Conservation (phyloP, 768 basidiomycete species). For the Guyanaporus albipodus region DNA sequence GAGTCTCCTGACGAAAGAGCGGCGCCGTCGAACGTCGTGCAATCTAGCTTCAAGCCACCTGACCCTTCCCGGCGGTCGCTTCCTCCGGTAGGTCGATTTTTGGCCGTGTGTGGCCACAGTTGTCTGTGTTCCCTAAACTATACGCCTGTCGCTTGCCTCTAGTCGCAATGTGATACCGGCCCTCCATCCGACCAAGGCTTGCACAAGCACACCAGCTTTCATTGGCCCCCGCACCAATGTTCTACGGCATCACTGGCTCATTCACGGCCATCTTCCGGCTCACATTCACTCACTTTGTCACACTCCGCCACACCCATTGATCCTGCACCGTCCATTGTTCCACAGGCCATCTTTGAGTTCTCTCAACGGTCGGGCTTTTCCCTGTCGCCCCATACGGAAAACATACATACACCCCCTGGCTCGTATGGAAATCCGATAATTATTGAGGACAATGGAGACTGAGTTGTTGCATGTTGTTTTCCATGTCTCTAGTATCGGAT, state of each 20-base stretch:
- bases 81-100: conserved; percentile 13
- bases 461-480: conserved; percentile 5
- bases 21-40: neutral
- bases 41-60: neutral
- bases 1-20: neutral
- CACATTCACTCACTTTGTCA: neutral
- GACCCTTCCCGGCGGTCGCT: neutral
- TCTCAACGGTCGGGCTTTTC: conserved; percentile 5
- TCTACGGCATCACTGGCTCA: neutral
- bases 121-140: neutral
- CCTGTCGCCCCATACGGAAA: conserved; percentile 1
- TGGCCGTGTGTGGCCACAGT: neutral
- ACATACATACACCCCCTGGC: conserved; percentile 6
- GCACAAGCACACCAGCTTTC: neutral
- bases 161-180: conserved; percentile 4
- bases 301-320: neutral
- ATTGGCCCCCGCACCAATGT: conserved; percentile 2
- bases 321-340: neutral
- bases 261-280: neutral
- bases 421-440: conserved; percentile 22
- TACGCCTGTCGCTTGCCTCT: neutral
- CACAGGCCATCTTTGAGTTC: neutral
- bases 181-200: neutral
- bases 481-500: neutral
- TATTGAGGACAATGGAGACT: conserved; percentile 18